Base-by-base conservation (phyloP, 129 eudicot genomes). In the Smallanthus sonchifolius region DNA sequence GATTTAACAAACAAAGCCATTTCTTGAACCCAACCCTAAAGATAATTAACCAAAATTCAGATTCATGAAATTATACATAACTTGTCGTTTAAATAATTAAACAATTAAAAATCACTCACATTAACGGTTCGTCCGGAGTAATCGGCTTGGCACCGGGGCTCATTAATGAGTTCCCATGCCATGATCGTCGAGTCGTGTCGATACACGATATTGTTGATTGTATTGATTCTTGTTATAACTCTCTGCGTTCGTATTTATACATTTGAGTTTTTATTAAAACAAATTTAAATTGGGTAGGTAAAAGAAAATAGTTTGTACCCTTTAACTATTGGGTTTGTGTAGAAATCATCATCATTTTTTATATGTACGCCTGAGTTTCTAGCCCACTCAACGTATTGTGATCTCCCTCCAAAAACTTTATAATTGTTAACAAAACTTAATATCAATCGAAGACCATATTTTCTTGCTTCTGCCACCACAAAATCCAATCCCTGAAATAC, bases 111-210 rank as follows among this genome's bases (percentile, higher is more conserved):
- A 1, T n/a, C 38, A 60, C 78, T 38, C 52, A 89, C 91, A 36
- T 82, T 86, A 35, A 89, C 10, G 0, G 86, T 86, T 57, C 69
- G 75, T 49, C 91, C 90, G 2, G 91, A 88, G 64, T 83, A 67
- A 71, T 88, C 90, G 8, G 34, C 74, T 35, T 84, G 72, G 77
- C 89, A 86, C 3, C 94, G 85, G 13, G 95, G 91, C 75, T 88
- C 95, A 37, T 88, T 88, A 10, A 89, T 86, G 69, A 89, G 89
- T 52, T 86, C 96, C 96, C 96, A 86, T 13, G 92, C 87, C 91
- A 89, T 84, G 67, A 89, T 86, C 2, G 91, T 78, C 14, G 87
- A 63, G 36, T 89, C 96, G 20, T 86, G 86, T n/a, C 51, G 59
- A 75, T 89, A 86, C 4, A 75, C 82, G 44, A 78, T 35, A 16